phyloP scores from a whole-genome alignment of 2,329 filamentous ascomycete species.

The Dactylellina leptospora region DNA sequence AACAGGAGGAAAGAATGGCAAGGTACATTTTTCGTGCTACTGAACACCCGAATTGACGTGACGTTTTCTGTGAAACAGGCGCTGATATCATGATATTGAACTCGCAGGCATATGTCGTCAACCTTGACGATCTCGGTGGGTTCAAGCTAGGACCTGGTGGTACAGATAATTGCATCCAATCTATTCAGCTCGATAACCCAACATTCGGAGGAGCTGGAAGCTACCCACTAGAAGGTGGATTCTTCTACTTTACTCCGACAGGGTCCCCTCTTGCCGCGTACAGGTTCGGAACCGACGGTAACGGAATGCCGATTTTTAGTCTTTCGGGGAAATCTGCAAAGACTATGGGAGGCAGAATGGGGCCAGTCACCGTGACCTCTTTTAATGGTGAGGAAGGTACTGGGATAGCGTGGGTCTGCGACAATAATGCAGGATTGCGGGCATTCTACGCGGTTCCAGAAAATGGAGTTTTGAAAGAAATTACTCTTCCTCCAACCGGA shows the following conservation, averaged over 20 bases:
- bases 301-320: constrained; percentile 59
- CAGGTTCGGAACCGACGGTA: constrained; percentile 59
- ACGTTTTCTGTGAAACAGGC: neutral
- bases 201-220: constrained; percentile 57
- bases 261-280: constrained; percentile 58
- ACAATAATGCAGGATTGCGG: constrained; percentile 60
- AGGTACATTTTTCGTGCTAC: constrained; percentile 4
- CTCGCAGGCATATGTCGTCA: constrained; percentile 60
- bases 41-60: neutral
- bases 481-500: constrained; percentile 60
- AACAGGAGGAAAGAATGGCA: constrained; percentile 66
- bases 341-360: constrained; percentile 24
- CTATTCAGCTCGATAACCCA: constrained; percentile 47
- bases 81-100: neutral
- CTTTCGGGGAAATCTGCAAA: constrained; percentile 35
- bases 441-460: constrained; percentile 62
- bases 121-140: constrained; percentile 62
- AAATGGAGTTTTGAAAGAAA: constrained; percentile 59
- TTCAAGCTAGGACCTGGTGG: constrained; percentile 60
- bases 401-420: constrained; percentile 61
- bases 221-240: constrained; percentile 63
- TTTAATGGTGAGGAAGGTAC: constrained; percentile 60
- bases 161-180: constrained; percentile 61
- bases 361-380: constrained; percentile 59
- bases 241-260: constrained; percentile 61